phyloP scores from a whole-genome alignment of 176 grass and related monocot genomes.

The Hordeum marinum region DNA sequence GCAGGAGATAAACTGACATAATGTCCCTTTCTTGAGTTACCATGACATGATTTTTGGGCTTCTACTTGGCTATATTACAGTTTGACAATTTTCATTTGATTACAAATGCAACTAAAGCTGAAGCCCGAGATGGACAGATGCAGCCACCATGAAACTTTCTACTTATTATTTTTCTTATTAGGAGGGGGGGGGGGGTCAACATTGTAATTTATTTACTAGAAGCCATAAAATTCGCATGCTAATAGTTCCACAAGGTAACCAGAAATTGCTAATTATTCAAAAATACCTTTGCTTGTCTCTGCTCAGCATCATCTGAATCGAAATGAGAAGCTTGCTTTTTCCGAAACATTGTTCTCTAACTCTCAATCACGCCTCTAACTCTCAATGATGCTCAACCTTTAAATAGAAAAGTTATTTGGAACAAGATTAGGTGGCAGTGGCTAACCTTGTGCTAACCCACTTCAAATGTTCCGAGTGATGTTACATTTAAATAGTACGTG shows the following conservation, averaged over 20 bases:
- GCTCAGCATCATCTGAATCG: slow-evolving; percentile 29
- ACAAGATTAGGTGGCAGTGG: not conserved
- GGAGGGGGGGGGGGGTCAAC: not conserved
- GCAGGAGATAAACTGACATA: not conserved
- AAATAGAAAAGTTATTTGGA: not conserved
- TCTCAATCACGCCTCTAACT: slow-evolving; percentile 5
- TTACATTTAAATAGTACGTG: not conserved
- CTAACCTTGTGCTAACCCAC: not conserved
- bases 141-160: not conserved
- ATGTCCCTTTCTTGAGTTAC: not conserved
- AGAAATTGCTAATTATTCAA: not conserved
- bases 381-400: slow-evolving; percentile 12
- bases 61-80: not conserved
- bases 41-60: not conserved
- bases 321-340: slow-evolving; percentile 47
- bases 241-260: slow-evolving; percentile 7
- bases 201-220: not conserved
- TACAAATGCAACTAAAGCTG: not conserved
- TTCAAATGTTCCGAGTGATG: not conserved
- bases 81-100: not conserved
- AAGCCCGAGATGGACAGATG: not conserved
- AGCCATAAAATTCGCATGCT: not conserved
- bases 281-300: slow-evolving; percentile 56
- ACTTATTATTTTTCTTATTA: not conserved
- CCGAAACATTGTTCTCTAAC: slow-evolving; percentile 63